phyloP scores from a whole-genome alignment of 2,329 filamentous ascomycete species.

The Talaromyces albobiverticillius region DNA sequence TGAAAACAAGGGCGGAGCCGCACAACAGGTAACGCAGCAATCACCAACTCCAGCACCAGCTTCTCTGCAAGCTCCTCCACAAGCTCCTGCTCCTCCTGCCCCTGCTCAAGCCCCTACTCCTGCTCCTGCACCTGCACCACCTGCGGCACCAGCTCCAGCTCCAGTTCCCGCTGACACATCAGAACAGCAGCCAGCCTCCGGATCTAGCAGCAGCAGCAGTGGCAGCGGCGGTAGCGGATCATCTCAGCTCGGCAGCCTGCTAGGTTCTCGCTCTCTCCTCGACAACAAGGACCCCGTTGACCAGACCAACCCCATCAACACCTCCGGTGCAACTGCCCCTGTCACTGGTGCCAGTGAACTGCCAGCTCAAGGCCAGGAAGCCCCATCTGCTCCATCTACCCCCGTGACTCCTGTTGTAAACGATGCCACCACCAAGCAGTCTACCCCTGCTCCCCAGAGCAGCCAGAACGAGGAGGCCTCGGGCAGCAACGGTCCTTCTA shows the following conservation, averaged over 20 bases:
- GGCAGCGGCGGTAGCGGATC: neutral
- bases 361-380: neutral
- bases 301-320: neutral
- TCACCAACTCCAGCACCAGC: neutral
- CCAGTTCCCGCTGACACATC: neutral
- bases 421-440: neutral
- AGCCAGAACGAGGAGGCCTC: neutral
- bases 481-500: neutral
- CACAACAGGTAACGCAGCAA: neutral
- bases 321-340: conserved; percentile 1
- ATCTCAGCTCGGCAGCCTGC: conserved; percentile 3
- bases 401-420: too few relatives aligned
- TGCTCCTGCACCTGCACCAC: neutral
- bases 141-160: neutral
- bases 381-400: neutral
- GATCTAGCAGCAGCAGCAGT: neutral
- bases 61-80: too few relatives aligned
- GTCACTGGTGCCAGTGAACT: neutral
- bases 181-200: neutral
- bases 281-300: neutral
- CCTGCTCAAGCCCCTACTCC: neutral
- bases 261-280: conserved; percentile 13
- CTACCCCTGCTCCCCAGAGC: neutral
- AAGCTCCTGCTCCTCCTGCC: conserved; percentile 1
- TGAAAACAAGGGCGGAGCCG: neutral